phyloP scores from a whole-genome alignment of 2,329 filamentous ascomycete genomes.

The Leptographium radiaticola region DNA sequence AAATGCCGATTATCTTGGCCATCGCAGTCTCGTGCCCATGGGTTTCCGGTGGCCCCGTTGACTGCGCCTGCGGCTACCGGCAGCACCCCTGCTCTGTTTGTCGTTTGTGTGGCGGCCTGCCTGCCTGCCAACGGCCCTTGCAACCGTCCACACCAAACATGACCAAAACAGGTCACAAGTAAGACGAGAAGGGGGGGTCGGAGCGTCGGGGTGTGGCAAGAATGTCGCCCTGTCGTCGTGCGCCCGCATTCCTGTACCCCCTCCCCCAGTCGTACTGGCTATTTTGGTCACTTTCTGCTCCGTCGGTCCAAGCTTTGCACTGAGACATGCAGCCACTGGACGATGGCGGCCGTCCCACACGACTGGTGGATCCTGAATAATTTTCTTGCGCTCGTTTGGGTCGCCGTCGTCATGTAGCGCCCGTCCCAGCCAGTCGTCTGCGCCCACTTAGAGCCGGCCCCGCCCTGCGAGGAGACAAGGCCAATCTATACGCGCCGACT shows the following conservation, averaged over 20 bases:
- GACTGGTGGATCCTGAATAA: constrained; percentile 21
- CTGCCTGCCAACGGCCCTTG: neutral
- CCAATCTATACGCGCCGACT: constrained; percentile 33
- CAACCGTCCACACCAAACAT: neutral
- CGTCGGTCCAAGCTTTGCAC: constrained; percentile 16
- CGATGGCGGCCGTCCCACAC: constrained; percentile 27
- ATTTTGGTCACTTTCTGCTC: neutral
- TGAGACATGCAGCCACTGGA: constrained; percentile 34
- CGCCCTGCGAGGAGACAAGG: neutral
- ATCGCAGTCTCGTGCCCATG: too few species aligned
- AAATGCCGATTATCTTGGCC: too few species aligned
- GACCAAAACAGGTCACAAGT: neutral
- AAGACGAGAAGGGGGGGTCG: neutral
- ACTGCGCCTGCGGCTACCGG: too few species aligned
- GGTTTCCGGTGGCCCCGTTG: too few species aligned
- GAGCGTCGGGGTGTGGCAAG: too few species aligned
- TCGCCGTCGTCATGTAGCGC: neutral
- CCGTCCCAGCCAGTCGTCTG: neutral
- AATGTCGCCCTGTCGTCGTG: too few species aligned
- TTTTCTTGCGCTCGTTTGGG: neutral
- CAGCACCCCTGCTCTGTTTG: too few species aligned
- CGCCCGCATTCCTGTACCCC: too few species aligned
- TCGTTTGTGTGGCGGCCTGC: neutral
- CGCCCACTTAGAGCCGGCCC: neutral
- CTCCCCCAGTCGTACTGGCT: neutral